A percentile compares a stretch with the other conserved stretches of the same genome.
Conservation (phyloP, 2,329 filamentous ascomycete species). For the Magnaporthiopsis poae region DNA sequence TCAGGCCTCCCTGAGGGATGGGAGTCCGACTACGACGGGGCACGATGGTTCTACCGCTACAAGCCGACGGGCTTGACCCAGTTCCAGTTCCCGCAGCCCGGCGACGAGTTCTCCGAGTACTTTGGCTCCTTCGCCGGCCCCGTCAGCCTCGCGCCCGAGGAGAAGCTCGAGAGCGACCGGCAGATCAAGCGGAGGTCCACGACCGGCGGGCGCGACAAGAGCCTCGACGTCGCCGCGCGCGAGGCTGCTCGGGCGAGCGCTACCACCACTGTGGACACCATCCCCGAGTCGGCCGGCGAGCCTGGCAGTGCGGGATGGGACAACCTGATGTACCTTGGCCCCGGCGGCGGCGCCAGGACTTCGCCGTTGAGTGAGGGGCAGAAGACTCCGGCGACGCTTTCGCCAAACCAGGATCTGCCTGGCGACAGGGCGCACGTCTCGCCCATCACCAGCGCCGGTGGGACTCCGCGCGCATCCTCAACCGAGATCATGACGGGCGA, state of each 20-base stretch:
- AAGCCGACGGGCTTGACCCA: constrained; percentile 43
- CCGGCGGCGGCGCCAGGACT: constrained; percentile 30
- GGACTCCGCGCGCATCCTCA: constrained; percentile 6
- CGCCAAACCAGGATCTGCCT: not conserved
- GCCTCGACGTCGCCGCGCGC: not conserved
- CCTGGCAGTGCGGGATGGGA: constrained; percentile 19
- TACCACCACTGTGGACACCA: constrained; percentile 13
- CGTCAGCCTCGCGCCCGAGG: constrained; percentile 39
- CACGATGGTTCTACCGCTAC: constrained; percentile 49
- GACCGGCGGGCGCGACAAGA: constrained; percentile 10
- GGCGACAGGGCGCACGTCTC: not conserved
- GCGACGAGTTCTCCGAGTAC: constrained; percentile 49
- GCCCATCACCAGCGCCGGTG: constrained; percentile 6
- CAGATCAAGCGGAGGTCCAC: constrained; percentile 31
- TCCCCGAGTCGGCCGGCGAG: constrained; percentile 23
- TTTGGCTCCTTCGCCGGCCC: constrained; percentile 25
- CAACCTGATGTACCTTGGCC: constrained; percentile 43
- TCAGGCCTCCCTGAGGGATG: constrained; percentile 40
- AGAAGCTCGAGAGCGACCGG: constrained; percentile 42
- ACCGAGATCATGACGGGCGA: constrained; percentile 2
- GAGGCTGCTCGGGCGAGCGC: not conserved
- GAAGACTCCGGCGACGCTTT: not conserved
- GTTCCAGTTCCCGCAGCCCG: constrained; percentile 46
- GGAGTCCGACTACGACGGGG: constrained; percentile 49
- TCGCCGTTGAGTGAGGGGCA: constrained; percentile 32